Base-by-base conservation (phyloP, 1,284 basidiomycete species). In the Puccinia hordei region DNA sequence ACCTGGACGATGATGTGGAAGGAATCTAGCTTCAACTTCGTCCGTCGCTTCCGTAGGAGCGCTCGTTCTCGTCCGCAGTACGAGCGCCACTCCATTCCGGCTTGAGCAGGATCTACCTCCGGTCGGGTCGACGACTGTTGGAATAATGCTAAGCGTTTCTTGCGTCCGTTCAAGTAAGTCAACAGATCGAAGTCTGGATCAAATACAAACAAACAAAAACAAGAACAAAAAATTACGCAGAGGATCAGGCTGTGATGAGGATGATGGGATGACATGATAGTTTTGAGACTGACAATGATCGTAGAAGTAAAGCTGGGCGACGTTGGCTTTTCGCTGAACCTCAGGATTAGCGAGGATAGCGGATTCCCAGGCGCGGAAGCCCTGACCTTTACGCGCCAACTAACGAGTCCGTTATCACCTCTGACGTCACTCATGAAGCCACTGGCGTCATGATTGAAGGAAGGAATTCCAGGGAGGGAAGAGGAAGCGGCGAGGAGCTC, bases 1-100 rank as follows among this genome's bases (percentile, higher is more conserved):
- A 98, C 93, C 83, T 98, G 95, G 0, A 94, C 93, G 83, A 98
- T 95, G 85, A 97, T 96, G 84, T 95, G 86, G 86, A 96, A 97
- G 85, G 95, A 92, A 81, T 97, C 92, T 53, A 97, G 90, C 82
- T 90, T 89, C 74, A 96, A 88, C 86, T 96, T 95, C 24, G 93
- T 91, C 61, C 94, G 89, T 27, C 95, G 90, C 83, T 93, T 91
- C 75, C 95, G 89, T n/a, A 98, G 88, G 2, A 96, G 85, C 2
- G 95, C 94, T 46, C 95, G 92, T 86, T 98, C 95, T 53, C 94
- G 90, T 0, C 94, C 94, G 83, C 91, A 92, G 86, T 98, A 97
- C 0, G 93, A 94, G 84, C 91, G 92, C 87, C 93, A 92, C 85
- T 97, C 95, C 82, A 91, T 90, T 24, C 78, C 76, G 19, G 81